Conservation (phyloP, 2,329 filamentous ascomycete genomes). For the Neoscytalidium dimidiatum region DNA sequence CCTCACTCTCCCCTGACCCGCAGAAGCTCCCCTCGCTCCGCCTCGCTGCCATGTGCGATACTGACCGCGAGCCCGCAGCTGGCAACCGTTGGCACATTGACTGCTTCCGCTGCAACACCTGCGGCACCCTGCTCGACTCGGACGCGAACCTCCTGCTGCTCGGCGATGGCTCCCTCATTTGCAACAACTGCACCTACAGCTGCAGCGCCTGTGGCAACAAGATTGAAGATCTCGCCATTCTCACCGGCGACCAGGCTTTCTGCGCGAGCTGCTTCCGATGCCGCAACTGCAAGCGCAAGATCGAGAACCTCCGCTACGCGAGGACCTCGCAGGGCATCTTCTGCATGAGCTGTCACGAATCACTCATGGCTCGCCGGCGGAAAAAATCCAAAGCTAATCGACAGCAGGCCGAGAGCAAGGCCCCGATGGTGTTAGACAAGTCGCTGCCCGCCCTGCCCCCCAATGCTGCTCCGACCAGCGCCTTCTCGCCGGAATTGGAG, state of each 20-base stretch:
- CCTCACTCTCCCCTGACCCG: slow-evolving; percentile 20
- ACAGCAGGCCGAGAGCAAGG: slow-evolving; percentile 31
- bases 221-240: slow-evolving; percentile 95
- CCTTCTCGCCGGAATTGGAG: slow-evolving; percentile 60
- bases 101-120: slow-evolving; percentile 97
- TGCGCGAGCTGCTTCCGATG: slow-evolving; percentile 97
- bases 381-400: slow-evolving; percentile 71
- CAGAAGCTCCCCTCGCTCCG: slow-evolving; percentile 3
- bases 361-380: slow-evolving; percentile 85
- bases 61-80: slow-evolving; percentile 54
- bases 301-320: slow-evolving; percentile 96
- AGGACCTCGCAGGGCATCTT: slow-evolving; percentile 98
- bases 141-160: slow-evolving; percentile 96
- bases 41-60: slow-evolving; percentile 4
- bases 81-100: slow-evolving; percentile 98
- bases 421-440: slow-evolving; percentile 78
- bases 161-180: slow-evolving; percentile 96
- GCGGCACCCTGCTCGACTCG: slow-evolving; percentile 92
- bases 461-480: slow-evolving; percentile 62
- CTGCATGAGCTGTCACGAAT: slow-evolving; percentile 98
- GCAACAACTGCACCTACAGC: slow-evolving; percentile 99
- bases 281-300: slow-evolving; percentile 97
- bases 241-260: slow-evolving; percentile 97
- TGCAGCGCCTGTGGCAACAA: slow-evolving; percentile 96
- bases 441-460: slow-evolving; percentile 88